A percentile compares a stretch with the other conserved stretches of the same genome.
These are phyloP conservation scores for Thelonectria rubi DNA, from an alignment of 2,329 filamentous ascomycete genomes.

Conservation along the genomic window DNA sequence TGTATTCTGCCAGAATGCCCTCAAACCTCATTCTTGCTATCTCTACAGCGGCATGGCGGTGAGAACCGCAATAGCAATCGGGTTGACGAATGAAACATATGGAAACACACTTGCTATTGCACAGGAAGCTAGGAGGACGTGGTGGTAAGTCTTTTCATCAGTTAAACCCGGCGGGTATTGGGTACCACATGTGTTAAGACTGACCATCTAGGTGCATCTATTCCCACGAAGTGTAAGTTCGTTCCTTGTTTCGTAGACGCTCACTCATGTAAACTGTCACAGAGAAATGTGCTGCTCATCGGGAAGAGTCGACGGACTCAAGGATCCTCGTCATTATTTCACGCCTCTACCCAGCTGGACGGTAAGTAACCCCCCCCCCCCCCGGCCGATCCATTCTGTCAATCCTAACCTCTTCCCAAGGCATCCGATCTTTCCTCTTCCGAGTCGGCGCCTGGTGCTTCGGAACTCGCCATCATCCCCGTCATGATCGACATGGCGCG, in stretches of 20 bases:
- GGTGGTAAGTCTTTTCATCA: constrained; percentile 6
- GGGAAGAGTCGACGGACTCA: background rate
- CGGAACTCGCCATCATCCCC: constrained; percentile 5
- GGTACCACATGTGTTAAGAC: background rate
- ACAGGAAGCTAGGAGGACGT: constrained; percentile 6
- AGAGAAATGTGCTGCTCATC: constrained; percentile 13
- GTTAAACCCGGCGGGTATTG: background rate
- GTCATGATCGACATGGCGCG: constrained; percentile 7
- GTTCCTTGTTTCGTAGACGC: background rate
- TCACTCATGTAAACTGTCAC: background rate
- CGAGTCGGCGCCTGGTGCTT: background rate
- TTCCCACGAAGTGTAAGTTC: constrained; percentile 10
- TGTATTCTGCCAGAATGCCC: constrained; percentile 8
- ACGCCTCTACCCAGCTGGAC: constrained; percentile 4
- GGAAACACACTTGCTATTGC: background rate
- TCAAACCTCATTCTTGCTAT: constrained; percentile 12
- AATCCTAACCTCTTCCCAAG: too few species aligned
- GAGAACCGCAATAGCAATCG: constrained; percentile 11
- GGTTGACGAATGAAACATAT: constrained; percentile 6
- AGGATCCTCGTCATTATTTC: constrained; percentile 10
- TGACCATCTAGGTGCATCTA: constrained; percentile 1
- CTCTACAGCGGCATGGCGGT: constrained; percentile 9
- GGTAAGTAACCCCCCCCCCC: background rate
- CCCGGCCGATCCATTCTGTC: too few species aligned
- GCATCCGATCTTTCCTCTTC: background rate